Evolutionary conservation across 2,329 filamentous ascomycete species (phyloP).

Genomic region (Geoglossum cookeanum): DNA sequence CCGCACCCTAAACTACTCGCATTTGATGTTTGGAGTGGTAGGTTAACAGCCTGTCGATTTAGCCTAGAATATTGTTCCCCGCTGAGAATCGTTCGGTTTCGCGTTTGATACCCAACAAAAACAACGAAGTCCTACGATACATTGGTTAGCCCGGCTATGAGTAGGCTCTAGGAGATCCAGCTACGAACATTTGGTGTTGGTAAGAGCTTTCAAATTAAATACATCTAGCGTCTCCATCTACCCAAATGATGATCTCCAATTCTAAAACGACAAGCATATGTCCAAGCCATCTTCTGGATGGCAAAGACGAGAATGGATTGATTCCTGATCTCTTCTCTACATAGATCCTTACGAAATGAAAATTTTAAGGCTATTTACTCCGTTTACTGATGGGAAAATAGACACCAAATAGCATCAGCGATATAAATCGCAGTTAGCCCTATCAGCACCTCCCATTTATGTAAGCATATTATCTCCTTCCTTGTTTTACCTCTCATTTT

Average conservation of each 20-base stretch:
- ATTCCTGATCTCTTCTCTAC: neutral
- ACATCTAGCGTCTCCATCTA: conserved; percentile 9
- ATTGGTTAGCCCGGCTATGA: too few relatives aligned
- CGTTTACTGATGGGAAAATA: neutral
- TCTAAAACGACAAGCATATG: conserved; percentile 91
- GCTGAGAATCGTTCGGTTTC: neutral
- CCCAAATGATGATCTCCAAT: conserved; percentile 60
- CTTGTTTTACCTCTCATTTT: neutral
- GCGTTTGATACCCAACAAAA: too few relatives aligned
- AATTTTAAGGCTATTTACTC: neutral
- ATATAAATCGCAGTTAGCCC: too few relatives aligned
- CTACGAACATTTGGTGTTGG: neutral
- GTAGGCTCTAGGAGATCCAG: too few relatives aligned
- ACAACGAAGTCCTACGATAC: too few relatives aligned
- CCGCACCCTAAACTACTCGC: neutral
- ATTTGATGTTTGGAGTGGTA: conserved; percentile 2
- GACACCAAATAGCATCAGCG: too few relatives aligned
- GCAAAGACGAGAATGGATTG: conserved; percentile 25
- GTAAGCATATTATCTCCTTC: neutral
- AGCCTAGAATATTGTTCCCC: neutral
- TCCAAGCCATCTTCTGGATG: conserved; percentile 41
- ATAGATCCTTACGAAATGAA: neutral
- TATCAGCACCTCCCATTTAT: too few relatives aligned
- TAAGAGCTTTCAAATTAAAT: neutral
- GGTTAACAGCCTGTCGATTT: neutral